Evolutionary conservation across 2,329 filamentous ascomycete genomes (phyloP).

Genomic region (Cercospora citrullina): DNA sequence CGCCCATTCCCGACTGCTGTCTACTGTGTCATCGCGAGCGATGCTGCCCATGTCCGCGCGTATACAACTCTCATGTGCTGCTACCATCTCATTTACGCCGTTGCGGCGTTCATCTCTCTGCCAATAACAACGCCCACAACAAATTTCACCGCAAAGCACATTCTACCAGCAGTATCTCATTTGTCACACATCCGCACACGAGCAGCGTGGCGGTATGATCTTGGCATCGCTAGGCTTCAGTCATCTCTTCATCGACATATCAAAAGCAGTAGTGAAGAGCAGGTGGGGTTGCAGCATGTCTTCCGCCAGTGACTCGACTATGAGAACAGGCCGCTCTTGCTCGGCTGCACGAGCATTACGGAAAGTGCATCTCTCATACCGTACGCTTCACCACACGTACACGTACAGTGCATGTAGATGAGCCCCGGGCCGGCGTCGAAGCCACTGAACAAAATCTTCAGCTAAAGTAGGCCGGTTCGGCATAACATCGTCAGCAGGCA

Average conservation of each 20-base stretch:
- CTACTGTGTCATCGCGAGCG: neutral
- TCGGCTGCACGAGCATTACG: neutral
- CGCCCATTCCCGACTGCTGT: neutral
- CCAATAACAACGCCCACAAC: neutral
- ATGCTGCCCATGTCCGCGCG: neutral
- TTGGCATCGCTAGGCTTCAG: neutral
- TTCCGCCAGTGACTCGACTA: neutral
- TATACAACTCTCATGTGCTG: neutral
- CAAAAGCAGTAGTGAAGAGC: neutral
- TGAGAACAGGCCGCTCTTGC: neutral
- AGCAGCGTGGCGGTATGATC: neutral
- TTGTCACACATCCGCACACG: neutral
- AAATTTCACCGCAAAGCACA: neutral
- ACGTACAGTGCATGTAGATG: neutral
- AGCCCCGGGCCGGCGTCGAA: neutral
- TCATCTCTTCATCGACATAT: neutral
- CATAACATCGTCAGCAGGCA: neutral
- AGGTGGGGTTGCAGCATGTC: neutral
- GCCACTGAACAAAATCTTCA: neutral
- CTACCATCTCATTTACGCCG: neutral
- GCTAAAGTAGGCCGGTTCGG: neutral
- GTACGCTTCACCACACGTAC: neutral
- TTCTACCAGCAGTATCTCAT: neutral
- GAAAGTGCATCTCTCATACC: neutral
- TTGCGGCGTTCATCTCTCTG: neutral